Percentiles rank a stretch among this genome's conserved stretches.
Conservation (phyloP, 2,329 filamentous ascomycete species). For the Hortaea werneckii region DNA sequence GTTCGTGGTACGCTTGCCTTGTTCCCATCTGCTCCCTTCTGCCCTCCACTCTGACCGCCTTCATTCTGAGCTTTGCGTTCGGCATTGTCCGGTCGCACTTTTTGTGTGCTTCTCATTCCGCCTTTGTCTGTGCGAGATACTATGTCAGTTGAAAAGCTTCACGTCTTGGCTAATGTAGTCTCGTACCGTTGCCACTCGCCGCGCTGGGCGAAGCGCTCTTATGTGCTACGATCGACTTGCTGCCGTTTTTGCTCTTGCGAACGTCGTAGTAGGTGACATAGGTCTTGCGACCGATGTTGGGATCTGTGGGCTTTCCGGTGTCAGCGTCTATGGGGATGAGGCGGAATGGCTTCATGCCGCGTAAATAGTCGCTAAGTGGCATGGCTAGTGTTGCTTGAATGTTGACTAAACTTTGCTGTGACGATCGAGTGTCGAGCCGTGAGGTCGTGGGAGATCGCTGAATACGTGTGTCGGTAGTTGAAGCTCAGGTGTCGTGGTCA, state of each 20-base stretch:
- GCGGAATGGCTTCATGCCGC: background rate
- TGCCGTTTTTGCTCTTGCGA: slow-evolving; percentile 16
- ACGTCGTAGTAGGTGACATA: slow-evolving; percentile 17
- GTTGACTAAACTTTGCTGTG: too few species aligned
- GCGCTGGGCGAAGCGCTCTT: slow-evolving; percentile 2
- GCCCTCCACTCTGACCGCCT: slow-evolving; percentile 2
- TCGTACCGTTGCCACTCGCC: background rate
- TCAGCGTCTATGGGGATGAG: slow-evolving; percentile 15
- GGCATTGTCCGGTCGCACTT: too few species aligned
- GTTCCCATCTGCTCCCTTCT: background rate
- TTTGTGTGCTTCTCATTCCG: too few species aligned
- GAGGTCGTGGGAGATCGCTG: too few species aligned
- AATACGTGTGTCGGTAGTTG: too few species aligned
- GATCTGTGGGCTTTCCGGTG: slow-evolving; percentile 18
- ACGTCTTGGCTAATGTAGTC: slow-evolving; percentile 1
- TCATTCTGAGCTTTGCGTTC: background rate
- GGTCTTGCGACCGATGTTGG: slow-evolving; percentile 7
- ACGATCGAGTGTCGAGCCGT: too few species aligned
- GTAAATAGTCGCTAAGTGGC: background rate
- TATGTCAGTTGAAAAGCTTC: background rate
- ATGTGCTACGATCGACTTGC: slow-evolving; percentile 17
- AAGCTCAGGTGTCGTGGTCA: too few species aligned
- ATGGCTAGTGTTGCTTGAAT: background rate
- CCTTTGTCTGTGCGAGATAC: background rate
- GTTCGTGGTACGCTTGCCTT: background rate